A percentile compares a stretch with the other conserved stretches of the same genome.
These are phyloP conservation scores for Verticillium dahliae DNA, from an alignment of 2,329 filamentous ascomycete species.

Conservation along the genomic window DNA sequence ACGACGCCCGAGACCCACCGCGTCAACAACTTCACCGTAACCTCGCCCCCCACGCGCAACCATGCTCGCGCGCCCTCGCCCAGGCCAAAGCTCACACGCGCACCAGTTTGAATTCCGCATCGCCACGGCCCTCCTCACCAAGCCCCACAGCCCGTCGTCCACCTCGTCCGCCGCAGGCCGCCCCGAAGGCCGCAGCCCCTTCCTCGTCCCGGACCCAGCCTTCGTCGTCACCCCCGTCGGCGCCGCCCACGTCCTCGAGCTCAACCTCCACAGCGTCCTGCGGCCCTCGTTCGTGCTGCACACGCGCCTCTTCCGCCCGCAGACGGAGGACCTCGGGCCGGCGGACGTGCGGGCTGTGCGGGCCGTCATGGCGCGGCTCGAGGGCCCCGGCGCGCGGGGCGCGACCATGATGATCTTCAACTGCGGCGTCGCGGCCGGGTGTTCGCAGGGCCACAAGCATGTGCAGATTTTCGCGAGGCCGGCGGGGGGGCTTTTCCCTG, in stretches of 20 bases:
- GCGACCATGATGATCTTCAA: slow-evolving; percentile 34
- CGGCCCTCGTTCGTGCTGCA: slow-evolving; percentile 29
- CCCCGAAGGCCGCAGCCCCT: slow-evolving; percentile 4
- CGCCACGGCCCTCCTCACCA: slow-evolving; percentile 12
- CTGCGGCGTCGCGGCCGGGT: slow-evolving; percentile 34
- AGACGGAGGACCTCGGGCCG: slow-evolving; percentile 27
- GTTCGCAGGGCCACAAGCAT: slow-evolving; percentile 36
- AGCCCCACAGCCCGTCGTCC: slow-evolving; percentile 8
- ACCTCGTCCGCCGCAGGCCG: slow-evolving; percentile 14
- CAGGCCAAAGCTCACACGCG: neutral
- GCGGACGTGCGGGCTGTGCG: slow-evolving; percentile 27
- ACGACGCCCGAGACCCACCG: neutral
- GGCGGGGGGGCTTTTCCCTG: neutral
- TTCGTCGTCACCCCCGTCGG: slow-evolving; percentile 21
- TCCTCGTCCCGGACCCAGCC: slow-evolving; percentile 20
- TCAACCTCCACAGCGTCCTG: slow-evolving; percentile 28
- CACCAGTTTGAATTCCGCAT: slow-evolving; percentile 20
- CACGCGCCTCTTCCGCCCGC: slow-evolving; percentile 27
- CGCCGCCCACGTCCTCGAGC: slow-evolving; percentile 21
- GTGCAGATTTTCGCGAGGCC: slow-evolving; percentile 31
- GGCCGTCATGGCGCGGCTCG: slow-evolving; percentile 22
- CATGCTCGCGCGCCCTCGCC: neutral
- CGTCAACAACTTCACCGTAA: neutral
- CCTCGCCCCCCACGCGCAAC: neutral
- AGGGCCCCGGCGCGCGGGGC: neutral